Percentiles rank a stretch among this genome's conserved stretches.
phyloP scores from a whole-genome alignment of 139 green algal genomes.

The Chlorella sp. region DNA sequence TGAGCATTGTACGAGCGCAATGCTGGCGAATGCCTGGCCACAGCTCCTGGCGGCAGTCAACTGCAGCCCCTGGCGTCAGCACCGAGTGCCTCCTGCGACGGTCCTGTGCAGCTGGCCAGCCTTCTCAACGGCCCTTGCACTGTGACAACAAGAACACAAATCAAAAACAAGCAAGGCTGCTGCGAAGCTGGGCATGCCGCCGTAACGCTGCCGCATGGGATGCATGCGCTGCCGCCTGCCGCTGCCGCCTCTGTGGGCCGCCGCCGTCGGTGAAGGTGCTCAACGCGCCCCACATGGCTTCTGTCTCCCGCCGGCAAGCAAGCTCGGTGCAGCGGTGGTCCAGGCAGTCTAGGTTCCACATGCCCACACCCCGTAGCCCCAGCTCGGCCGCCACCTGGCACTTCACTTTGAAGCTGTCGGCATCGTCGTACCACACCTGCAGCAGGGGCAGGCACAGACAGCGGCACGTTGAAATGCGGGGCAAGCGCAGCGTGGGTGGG shows the following conservation, averaged over 20 bases:
- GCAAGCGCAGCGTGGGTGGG: background rate
- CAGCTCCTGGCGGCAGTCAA: too few relatives aligned
- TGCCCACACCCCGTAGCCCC: slow-evolving; percentile 48
- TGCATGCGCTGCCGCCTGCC: background rate
- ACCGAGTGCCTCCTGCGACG: too few relatives aligned
- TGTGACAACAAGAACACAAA: too few relatives aligned
- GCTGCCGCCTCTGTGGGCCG: background rate
- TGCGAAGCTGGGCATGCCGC: background rate
- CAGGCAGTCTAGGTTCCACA: slow-evolving; percentile 62
- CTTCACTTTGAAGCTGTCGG: slow-evolving; percentile 37
- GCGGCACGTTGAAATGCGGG: too few relatives aligned
- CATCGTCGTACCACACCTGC: slow-evolving; percentile 64
- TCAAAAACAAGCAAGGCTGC: background rate
- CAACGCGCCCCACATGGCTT: slow-evolving; percentile 52
- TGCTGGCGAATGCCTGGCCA: too few relatives aligned
- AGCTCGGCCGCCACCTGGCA: slow-evolving; percentile 38
- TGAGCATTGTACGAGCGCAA: too few relatives aligned
- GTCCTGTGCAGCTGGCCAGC: too few relatives aligned
- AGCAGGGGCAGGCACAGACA: background rate
- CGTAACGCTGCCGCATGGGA: too few relatives aligned
- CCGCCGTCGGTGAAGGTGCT: background rate
- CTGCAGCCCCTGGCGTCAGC: too few relatives aligned
- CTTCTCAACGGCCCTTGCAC: too few relatives aligned
- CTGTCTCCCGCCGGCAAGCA: slow-evolving; percentile 17
- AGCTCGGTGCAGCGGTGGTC: slow-evolving; percentile 38